These are phyloP conservation scores for Ustilago xerochloae DNA, from an alignment of 1,284 basidiomycete genomes.

Conservation along the genomic window DNA sequence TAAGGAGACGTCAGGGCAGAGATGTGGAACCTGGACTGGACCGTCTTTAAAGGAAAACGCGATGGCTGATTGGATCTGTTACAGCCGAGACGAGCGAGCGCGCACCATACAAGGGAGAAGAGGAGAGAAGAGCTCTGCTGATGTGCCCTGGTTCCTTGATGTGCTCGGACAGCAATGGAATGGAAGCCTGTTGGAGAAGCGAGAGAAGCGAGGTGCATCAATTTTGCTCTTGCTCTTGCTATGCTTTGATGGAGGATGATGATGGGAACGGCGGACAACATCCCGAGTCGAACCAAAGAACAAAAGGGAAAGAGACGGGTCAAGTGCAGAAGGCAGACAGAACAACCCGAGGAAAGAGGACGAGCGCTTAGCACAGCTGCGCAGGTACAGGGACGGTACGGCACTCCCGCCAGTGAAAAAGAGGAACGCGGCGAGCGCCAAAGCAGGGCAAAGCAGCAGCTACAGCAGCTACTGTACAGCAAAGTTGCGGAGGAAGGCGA, in stretches of 20 bases:
- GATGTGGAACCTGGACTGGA: not conserved
- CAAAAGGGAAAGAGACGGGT: not conserved
- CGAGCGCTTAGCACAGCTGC: conserved; percentile 1
- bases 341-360: not conserved
- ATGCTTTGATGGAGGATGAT: not conserved
- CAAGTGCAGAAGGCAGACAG: not conserved
- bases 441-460: no score
- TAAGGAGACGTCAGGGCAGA: not conserved
- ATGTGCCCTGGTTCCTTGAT: conserved; percentile 18
- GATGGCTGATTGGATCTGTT: no score
- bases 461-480: no score
- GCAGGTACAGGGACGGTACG: not conserved
- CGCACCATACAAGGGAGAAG: conserved; percentile 1
- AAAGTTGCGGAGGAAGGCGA: no score
- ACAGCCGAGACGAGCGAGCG: conserved; percentile 5
- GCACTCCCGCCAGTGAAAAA: no score
- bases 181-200: conserved; percentile 23
- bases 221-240: not conserved
- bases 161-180: no score
- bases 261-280: conserved; percentile 11
- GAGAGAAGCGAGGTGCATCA: conserved; percentile 41
- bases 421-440: no score
- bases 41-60: conserved; percentile 12
- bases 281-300: not conserved
- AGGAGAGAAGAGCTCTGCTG: not conserved